A percentile compares a stretch with the other conserved stretches of the same genome.
phyloP scores from a whole-genome alignment of 805 yeast species.

The Teunomyces pallodes region DNA sequence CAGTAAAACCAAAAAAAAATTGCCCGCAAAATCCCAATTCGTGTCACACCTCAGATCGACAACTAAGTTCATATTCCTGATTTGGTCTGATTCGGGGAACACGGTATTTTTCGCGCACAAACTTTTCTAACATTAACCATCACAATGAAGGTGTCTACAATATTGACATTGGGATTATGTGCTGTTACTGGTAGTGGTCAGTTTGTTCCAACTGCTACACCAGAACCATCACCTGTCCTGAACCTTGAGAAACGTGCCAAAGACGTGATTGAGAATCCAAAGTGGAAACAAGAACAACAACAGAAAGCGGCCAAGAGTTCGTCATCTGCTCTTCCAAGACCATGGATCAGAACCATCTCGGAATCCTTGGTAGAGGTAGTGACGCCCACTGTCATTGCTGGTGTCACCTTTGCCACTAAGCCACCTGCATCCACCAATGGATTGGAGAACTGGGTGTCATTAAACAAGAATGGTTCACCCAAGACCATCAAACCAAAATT shows the following conservation, averaged over 20 bases:
- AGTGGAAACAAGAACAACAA: constrained; percentile 24
- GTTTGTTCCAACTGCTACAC: neutral
- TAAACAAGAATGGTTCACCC: constrained; percentile 75
- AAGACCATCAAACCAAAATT: constrained; percentile 74
- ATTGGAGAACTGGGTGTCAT: constrained; percentile 76
- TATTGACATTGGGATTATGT: constrained; percentile 11
- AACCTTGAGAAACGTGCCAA: constrained; percentile 26
- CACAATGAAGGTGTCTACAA: constrained; percentile 12
- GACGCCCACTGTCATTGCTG: constrained; percentile 60
- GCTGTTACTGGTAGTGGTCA: constrained; percentile 2
- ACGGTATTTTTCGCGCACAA: constrained; percentile 3
- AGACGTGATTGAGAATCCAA: constrained; percentile 29
- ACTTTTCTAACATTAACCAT: neutral
- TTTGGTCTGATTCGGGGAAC: neutral
- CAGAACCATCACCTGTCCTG: constrained; percentile 11
- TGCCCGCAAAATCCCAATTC: no score
- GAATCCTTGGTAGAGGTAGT: constrained; percentile 52
- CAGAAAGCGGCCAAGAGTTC: constrained; percentile 7
- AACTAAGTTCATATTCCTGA: neutral
- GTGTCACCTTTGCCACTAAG: constrained; percentile 62
- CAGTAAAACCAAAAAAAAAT: neutral
- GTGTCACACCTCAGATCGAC: no score
- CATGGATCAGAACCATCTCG: constrained; percentile 76
- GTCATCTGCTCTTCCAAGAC: constrained; percentile 37
- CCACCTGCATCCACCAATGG: constrained; percentile 71